A percentile compares a stretch with the other conserved stretches of the same genome.
These are phyloP conservation scores for Suillus weaverae DNA, from an alignment of 768 basidiomycete genomes.

Conservation along the genomic window DNA sequence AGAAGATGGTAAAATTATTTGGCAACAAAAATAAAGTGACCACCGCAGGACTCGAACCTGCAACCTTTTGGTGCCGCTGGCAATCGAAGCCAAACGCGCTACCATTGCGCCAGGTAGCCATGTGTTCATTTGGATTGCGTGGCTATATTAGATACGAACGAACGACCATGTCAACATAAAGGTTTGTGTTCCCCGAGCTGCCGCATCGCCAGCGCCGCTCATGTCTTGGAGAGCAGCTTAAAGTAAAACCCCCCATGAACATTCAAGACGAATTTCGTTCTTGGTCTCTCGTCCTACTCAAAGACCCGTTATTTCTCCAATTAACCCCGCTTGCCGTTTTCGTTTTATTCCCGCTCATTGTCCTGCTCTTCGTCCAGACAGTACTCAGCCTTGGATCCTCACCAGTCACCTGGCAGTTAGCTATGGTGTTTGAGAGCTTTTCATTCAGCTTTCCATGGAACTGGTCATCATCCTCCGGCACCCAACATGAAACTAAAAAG, in stretches of 20 bases:
- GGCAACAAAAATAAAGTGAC: constrained; percentile 47
- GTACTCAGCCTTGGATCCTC: constrained; percentile 29
- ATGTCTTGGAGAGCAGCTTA: constrained; percentile 29
- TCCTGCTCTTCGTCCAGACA: constrained; percentile 32
- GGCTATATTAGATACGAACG: background rate
- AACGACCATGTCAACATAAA: constrained; percentile 3
- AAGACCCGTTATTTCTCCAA: constrained; percentile 51
- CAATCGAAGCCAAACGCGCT: constrained; percentile 94
- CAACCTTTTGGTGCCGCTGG: constrained; percentile 84
- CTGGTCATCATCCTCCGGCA: constrained; percentile 43
- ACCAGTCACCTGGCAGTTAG: constrained; percentile 26
- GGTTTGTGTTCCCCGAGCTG: constrained; percentile 6
- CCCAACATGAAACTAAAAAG: constrained; percentile 41
- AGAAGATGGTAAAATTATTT: constrained; percentile 5
- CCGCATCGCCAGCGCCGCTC: constrained; percentile 20
- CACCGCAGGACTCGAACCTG: constrained; percentile 97
- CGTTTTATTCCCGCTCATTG: constrained; percentile 41
- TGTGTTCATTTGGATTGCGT: constrained; percentile 35
- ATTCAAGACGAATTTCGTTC: constrained; percentile 39
- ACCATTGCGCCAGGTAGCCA: constrained; percentile 90
- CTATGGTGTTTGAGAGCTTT: constrained; percentile 61
- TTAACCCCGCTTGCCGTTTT: constrained; percentile 56
- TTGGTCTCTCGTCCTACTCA: constrained; percentile 40
- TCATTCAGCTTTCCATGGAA: constrained; percentile 62
- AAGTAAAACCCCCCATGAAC: constrained; percentile 42